Base-by-base conservation (phyloP, 257 asterid species). In the Plectranthus barbatus region DNA sequence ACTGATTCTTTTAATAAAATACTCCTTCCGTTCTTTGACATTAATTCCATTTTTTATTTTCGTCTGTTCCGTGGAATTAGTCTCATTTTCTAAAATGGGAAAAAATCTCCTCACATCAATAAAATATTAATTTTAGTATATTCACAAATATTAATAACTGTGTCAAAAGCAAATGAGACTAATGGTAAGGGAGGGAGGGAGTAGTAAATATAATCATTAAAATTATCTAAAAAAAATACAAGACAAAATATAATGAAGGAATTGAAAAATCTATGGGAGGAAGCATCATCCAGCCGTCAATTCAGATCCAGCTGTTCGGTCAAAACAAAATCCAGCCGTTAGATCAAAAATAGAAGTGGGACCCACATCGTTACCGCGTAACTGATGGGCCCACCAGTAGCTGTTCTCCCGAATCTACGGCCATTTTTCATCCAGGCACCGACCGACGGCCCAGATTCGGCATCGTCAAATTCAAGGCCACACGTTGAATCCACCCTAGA, bases 401-500 rank as follows among this genome's bases (percentile, higher is more conserved):
- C 37, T 50, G 56, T 73, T 31, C 42, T 4, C 34, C 9, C 34
- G 9, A 13, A 76, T 80, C 90, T 15, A 81, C 84, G 94, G 81
- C 45, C 39, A 3, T 0, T 9, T 48, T 42, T 11, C 45, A 48
- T 39, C 65, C 18, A 46, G 0, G 0, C 48, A 23, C 14, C 47
- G 5, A 64, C 69, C 70, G 2, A 82, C 80, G 86, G 81, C 39
- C 7, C 41, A 21, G 45, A 76, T 60, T 74, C 15, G 55, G 31
- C 49, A 48, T 52, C 80, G 80, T 72, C 72, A 74, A 48, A 60
- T 72, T 69, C 81, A 48, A 67, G 13, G 75, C 55, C 74, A 59
- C 84, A 62, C 81, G 83, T 67, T 65, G 73, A 72, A 79, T 77
- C 81, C 84, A 80, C 93, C 94, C 93, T 87, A 87, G 85, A 79